These are phyloP conservation scores for Puccinia triticina DNA, from an alignment of 1,284 basidiomycete species.

Conservation along the genomic window DNA sequence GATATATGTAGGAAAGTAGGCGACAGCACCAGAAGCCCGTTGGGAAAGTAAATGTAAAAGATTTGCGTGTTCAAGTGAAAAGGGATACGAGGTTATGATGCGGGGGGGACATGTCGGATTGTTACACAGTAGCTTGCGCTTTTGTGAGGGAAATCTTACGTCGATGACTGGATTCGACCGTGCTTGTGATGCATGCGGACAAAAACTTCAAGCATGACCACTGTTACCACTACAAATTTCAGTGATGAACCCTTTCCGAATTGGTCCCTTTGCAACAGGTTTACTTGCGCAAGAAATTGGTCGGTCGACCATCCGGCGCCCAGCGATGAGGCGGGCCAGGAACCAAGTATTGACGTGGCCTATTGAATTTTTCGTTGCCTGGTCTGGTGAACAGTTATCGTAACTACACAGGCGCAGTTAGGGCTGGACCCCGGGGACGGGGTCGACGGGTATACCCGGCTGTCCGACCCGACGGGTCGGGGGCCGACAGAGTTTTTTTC, in stretches of 20 bases:
- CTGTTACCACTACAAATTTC: neutral
- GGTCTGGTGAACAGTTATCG: neutral
- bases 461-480: too few species aligned
- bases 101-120: neutral
- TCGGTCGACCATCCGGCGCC: neutral
- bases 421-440: too few species aligned
- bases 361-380: neutral
- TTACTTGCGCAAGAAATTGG: neutral
- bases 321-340: neutral
- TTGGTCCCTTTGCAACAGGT: neutral
- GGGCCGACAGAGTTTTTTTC: too few species aligned
- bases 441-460: too few species aligned
- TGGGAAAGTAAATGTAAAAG: neutral
- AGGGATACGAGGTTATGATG: neutral
- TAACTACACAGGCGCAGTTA: neutral
- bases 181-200: neutral
- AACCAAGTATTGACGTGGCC: neutral
- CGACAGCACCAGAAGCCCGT: neutral
- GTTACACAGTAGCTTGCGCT: neutral
- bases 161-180: neutral
- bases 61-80: neutral
- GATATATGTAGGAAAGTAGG: neutral
- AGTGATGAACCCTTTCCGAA: slow-evolving; percentile 4
- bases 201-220: neutral
- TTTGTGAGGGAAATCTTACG: neutral